Evolutionary conservation across 345 rosid species (phyloP).

Genomic region (Arabidopsis thaliana): DNA sequence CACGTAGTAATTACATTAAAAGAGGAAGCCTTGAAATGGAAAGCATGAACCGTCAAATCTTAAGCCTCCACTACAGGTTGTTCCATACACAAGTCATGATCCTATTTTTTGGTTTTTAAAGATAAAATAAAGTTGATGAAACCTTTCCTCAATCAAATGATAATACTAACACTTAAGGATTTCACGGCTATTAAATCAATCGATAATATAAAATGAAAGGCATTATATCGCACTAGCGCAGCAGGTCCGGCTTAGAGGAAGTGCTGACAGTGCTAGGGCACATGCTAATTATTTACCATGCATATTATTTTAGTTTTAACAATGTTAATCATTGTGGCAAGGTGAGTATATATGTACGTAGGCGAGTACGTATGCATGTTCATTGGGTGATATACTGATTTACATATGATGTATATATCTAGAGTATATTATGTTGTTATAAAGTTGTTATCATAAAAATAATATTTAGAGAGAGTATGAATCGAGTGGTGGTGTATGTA

Average conservation of each 20-base stretch:
- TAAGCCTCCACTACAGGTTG: constrained; percentile 33
- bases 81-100: constrained; percentile 2
- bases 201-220: neutral
- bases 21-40: constrained; percentile 35
- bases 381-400: neutral
- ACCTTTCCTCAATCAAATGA: constrained; percentile 14
- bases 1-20: constrained; percentile 20
- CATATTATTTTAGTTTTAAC: neutral
- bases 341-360: constrained; percentile 19
- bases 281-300: neutral
- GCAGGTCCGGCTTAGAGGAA: too few relatives aligned
- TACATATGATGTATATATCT: neutral
- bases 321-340: constrained; percentile 18
- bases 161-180: neutral
- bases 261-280: too few relatives aligned
- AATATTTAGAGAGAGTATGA: neutral
- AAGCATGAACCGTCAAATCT: constrained; percentile 38
- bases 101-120: neutral
- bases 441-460: neutral
- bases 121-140: constrained; percentile 13
- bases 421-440: neutral
- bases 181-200: neutral
- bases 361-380: constrained; percentile 41
- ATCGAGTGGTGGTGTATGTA: constrained; percentile 32
- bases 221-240: neutral